Evolutionary conservation across 2,329 filamentous ascomycete genomes (phyloP).

Genomic region (Alternaria incomplexa): DNA sequence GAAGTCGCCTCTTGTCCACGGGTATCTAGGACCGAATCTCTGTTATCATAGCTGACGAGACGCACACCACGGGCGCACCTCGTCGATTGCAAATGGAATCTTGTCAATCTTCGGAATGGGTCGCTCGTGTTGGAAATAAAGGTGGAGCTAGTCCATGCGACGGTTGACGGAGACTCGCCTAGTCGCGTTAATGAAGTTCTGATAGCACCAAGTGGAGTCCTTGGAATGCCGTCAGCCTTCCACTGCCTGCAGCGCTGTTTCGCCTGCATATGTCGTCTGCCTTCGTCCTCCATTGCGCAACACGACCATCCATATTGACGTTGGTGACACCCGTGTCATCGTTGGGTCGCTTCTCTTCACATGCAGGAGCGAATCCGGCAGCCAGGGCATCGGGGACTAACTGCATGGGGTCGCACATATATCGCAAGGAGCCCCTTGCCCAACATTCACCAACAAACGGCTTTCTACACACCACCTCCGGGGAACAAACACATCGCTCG

Average conservation of each 20-base stretch:
- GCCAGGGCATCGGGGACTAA: neutral
- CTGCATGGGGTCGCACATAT: neutral
- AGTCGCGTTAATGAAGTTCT: slow-evolving; percentile 14
- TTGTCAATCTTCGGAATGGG: slow-evolving; percentile 6
- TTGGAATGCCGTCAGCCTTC: neutral
- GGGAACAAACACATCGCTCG: slow-evolving; percentile 9
- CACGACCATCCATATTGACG: neutral
- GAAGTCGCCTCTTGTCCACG: slow-evolving; percentile 10
- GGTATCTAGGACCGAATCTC: slow-evolving; percentile 7
- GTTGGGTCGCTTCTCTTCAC: neutral
- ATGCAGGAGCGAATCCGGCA: neutral
- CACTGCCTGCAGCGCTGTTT: neutral
- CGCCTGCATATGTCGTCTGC: slow-evolving; percentile 9
- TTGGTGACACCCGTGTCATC: neutral
- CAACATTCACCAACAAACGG: neutral
- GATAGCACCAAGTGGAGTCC: slow-evolving; percentile 9
- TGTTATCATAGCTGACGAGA: slow-evolving; percentile 12
- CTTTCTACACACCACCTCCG: slow-evolving; percentile 1
- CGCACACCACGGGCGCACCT: slow-evolving; percentile 4
- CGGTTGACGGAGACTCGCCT: slow-evolving; percentile 8
- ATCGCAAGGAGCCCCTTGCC: neutral
- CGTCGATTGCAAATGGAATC: slow-evolving; percentile 16
- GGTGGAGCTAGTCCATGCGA: slow-evolving; percentile 4
- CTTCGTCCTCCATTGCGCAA: slow-evolving; percentile 1
- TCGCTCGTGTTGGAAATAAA: slow-evolving; percentile 2